Conservation (phyloP, 768 basidiomycete genomes). For the Tephrocybe sp. region DNA sequence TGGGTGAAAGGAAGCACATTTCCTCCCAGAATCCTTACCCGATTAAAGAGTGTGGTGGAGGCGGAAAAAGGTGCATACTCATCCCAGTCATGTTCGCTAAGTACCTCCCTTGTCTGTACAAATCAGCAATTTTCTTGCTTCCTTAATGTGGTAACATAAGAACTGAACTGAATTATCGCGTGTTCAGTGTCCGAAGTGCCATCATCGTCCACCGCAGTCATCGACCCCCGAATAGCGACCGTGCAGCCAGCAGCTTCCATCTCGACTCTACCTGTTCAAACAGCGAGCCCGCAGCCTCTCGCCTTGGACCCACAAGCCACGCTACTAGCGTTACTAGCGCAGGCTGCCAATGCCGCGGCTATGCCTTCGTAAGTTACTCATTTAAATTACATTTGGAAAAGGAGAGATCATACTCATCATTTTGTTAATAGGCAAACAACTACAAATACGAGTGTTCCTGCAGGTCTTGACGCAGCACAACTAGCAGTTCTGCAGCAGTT, state of each 20-base stretch:
- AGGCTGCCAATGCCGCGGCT: slow-evolving; percentile 54
- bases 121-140: slow-evolving; percentile 56
- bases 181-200: slow-evolving; percentile 56
- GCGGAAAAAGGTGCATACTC: slow-evolving; percentile 89
- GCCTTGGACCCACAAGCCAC: slow-evolving; percentile 58
- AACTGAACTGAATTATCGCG: slow-evolving; percentile 66
- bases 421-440: slow-evolving; percentile 53
- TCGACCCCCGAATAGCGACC: slow-evolving; percentile 38
- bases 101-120: slow-evolving; percentile 70
- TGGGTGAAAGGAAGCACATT: slow-evolving; percentile 94
- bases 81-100: slow-evolving; percentile 73
- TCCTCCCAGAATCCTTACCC: slow-evolving; percentile 70
- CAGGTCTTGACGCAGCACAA: slow-evolving; percentile 52
- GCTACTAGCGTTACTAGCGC: slow-evolving; percentile 67
- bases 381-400: background rate
- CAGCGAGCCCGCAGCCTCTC: slow-evolving; percentile 24
- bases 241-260: slow-evolving; percentile 21
- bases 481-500: slow-evolving; percentile 78
- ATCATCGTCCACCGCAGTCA: slow-evolving; percentile 27
- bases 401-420: slow-evolving; percentile 12
- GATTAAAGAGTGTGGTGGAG: slow-evolving; percentile 69
- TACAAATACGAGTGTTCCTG: slow-evolving; percentile 47
- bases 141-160: slow-evolving; percentile 46
- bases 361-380: slow-evolving; percentile 38
- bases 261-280: slow-evolving; percentile 24